phyloP scores from a whole-genome alignment of 495 filamentous ascomycete genomes.

The Aspergillus avenaceus region DNA sequence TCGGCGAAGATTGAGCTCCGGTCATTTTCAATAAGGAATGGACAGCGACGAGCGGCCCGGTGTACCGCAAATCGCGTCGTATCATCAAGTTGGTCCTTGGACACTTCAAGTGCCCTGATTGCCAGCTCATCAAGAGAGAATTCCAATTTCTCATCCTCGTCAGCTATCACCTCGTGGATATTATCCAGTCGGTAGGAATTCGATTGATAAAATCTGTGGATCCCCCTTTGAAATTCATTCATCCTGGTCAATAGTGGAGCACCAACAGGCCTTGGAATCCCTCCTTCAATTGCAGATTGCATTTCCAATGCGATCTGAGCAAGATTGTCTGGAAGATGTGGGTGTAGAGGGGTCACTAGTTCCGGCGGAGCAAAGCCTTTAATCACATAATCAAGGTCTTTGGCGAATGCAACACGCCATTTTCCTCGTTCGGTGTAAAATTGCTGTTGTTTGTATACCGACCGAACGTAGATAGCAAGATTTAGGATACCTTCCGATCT shows the following conservation, averaged over 20 bases:
- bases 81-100: constrained; percentile 40
- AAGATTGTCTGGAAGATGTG: constrained; percentile 54
- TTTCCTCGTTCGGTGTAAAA: constrained; percentile 70
- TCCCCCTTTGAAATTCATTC: constrained; percentile 23
- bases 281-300: constrained; percentile 36
- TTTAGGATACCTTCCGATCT: constrained; percentile 39
- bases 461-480: constrained; percentile 67
- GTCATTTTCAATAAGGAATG: constrained; percentile 47
- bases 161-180: constrained; percentile 41
- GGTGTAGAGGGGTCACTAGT: constrained; percentile 54
- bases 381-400: constrained; percentile 56
- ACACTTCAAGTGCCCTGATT: constrained; percentile 40
- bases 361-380: constrained; percentile 56
- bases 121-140: constrained; percentile 64
- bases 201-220: constrained; percentile 34
- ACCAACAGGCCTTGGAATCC: constrained; percentile 37
- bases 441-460: constrained; percentile 57
- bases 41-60: constrained; percentile 41
- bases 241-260: constrained; percentile 32
- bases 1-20: constrained; percentile 35
- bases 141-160: constrained; percentile 43
- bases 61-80: constrained; percentile 66
- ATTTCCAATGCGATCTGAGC: constrained; percentile 38
- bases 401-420: constrained; percentile 56
- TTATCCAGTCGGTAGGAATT: constrained; percentile 49